phyloP scores from a whole-genome alignment of 1,139 yeast genomes.

The Pichia inconspicua region DNA sequence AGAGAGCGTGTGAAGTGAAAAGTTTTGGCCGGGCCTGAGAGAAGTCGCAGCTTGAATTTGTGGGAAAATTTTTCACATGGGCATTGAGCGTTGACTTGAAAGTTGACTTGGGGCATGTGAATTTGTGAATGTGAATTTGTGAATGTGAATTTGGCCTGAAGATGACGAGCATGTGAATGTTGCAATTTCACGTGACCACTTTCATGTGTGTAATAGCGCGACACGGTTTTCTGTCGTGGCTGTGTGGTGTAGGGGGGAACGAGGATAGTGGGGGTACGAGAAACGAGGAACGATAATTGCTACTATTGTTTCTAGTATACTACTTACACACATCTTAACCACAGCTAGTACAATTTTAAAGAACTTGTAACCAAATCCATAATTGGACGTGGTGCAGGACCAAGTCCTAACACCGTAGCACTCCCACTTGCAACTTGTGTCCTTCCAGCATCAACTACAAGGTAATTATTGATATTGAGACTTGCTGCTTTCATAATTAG shows the following conservation, averaged over 20 bases:
- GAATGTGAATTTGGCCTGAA: not conserved
- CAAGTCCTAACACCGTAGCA: constrained; percentile 89
- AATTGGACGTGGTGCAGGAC: constrained; percentile 89
- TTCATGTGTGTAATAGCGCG: too few species aligned
- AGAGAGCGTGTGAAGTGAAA: too few species aligned
- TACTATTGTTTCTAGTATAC: too few species aligned
- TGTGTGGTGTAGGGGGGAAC: not conserved
- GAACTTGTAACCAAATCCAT: constrained; percentile 77
- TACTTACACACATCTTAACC: too few species aligned
- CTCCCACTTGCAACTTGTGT: constrained; percentile 94
- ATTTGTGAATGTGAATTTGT: not conserved
- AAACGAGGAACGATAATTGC: not conserved
- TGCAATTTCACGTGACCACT: not conserved
- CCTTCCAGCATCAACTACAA: constrained; percentile 93
- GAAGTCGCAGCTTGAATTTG: too few species aligned
- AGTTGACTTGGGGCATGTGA: too few species aligned
- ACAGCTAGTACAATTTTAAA: constrained; percentile 56
- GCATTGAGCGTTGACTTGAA: too few species aligned
- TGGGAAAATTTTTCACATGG: too few species aligned
- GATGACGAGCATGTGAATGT: not conserved
- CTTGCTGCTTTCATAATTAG: constrained; percentile 77
- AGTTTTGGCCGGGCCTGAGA: too few species aligned
- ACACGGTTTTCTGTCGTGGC: too few species aligned
- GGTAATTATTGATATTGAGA: constrained; percentile 66
- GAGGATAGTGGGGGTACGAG: not conserved